Evolutionary conservation across 352 stramenopile species (phyloP).

Genomic region (Peronosclerospora sorghi): DNA sequence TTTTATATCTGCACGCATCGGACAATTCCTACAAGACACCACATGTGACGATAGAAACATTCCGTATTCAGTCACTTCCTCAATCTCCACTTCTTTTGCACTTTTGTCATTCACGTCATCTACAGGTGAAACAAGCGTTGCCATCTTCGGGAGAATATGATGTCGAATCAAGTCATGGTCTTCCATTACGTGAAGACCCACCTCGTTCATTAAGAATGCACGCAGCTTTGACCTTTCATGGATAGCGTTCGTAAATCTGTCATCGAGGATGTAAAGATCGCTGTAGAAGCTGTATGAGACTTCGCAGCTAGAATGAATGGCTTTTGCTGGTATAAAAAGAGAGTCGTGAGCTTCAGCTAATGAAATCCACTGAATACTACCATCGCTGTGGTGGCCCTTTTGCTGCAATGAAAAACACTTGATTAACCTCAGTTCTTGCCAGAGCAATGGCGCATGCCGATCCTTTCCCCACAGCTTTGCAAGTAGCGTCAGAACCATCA

Average conservation of each 20-base stretch:
- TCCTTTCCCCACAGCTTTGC: slow-evolving; percentile 49
- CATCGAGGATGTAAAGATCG: slow-evolving; percentile 31
- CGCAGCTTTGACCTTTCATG: slow-evolving; percentile 19
- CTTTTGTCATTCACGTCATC: background rate
- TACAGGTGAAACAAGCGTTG: slow-evolving; percentile 1
- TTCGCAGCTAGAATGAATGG: background rate
- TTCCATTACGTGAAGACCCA: slow-evolving; percentile 50
- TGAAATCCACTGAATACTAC: slow-evolving; percentile 26
- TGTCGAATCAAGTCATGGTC: slow-evolving; percentile 64
- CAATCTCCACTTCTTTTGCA: background rate
- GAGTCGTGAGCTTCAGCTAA: slow-evolving; percentile 31
- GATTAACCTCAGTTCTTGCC: slow-evolving; percentile 60
- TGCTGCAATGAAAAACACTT: slow-evolving; percentile 56
- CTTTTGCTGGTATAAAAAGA: slow-evolving; percentile 12
- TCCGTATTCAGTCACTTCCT: slow-evolving; percentile 17
- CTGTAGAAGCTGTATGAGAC: slow-evolving; percentile 25
- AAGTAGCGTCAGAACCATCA: slow-evolving; percentile 35
- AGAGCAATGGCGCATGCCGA: slow-evolving; percentile 28
- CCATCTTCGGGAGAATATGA: slow-evolving; percentile 45
- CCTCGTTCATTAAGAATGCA: slow-evolving; percentile 38
- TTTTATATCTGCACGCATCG: slow-evolving; percentile 19
- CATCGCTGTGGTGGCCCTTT: slow-evolving; percentile 1
- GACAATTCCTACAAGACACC: slow-evolving; percentile 17
- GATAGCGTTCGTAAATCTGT: slow-evolving; percentile 25
- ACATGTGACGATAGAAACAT: slow-evolving; percentile 29